A percentile compares a stretch with the other conserved stretches of the same genome.
Evolutionary conservation across 1,284 basidiomycete genomes (phyloP).

Genomic region (Rhodotorula sp.): DNA sequence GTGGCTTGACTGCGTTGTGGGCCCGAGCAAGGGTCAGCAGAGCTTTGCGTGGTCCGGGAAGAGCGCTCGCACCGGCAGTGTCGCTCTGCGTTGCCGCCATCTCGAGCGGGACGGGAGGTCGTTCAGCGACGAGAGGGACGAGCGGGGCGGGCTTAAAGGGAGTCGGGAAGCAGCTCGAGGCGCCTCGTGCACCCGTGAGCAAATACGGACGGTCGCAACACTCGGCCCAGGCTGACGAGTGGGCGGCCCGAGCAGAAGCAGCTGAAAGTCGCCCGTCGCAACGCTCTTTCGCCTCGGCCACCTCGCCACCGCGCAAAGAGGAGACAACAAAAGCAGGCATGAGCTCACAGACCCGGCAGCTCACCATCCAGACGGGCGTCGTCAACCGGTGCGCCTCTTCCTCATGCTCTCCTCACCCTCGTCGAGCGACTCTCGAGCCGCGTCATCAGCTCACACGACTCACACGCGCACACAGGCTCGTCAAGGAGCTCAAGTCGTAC

Average conservation of each 20-base stretch:
- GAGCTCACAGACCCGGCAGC: conserved; percentile 22
- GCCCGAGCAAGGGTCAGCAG: no score
- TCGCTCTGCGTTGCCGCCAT: no score
- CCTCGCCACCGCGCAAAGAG: background rate
- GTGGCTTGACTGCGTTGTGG: no score
- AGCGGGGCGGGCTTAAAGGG: no score
- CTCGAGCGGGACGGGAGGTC: no score
- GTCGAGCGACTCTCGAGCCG: background rate
- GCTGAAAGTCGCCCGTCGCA: background rate
- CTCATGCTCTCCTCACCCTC: background rate
- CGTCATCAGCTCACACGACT: background rate
- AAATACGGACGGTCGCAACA: no score
- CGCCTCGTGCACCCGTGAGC: no score
- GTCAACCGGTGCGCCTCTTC: conserved; percentile 30
- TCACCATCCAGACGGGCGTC: conserved; percentile 40
- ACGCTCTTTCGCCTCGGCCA: background rate
- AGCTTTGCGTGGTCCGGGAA: no score
- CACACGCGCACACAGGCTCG: conserved; percentile 15
- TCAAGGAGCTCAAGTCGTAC: conserved; percentile 36
- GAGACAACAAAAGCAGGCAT: background rate
- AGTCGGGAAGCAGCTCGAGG: no score
- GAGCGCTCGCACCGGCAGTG: no score
- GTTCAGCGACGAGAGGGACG: no score
- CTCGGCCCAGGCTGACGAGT: no score
- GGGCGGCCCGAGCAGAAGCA: background rate